A percentile compares a stretch with the other conserved stretches of the same genome.
Evolutionary conservation across 1,139 yeast species (phyloP).

Genomic region (Suhomyces kunorum): DNA sequence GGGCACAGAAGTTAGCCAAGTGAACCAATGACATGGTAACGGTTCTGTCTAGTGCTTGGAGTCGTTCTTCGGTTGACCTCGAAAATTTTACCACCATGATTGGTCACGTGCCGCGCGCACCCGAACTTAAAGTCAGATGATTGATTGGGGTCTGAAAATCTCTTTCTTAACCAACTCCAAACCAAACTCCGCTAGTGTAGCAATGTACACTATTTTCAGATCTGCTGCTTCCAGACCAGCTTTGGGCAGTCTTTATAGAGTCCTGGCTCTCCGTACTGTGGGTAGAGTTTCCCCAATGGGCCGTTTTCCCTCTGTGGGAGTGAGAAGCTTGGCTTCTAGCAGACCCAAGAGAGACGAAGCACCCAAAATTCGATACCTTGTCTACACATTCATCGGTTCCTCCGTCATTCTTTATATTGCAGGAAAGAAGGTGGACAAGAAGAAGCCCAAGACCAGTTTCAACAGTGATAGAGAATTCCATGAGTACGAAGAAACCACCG

Average conservation of each 20-base stretch:
- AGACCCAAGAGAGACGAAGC: conserved; percentile 20
- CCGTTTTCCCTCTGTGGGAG: not conserved
- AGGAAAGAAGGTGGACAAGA: conserved; percentile 52
- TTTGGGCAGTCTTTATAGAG: not conserved
- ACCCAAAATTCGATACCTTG: conserved; percentile 51
- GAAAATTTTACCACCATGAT: conserved; percentile 10
- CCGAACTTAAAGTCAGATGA: not conserved
- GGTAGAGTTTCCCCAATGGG: not conserved
- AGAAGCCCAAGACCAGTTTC: conserved; percentile 47
- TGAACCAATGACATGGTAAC: conserved; percentile 75
- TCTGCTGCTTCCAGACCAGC: conserved; percentile 1
- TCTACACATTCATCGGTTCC: conserved; percentile 52
- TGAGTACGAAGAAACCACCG: conserved; percentile 49
- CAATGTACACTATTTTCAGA: conserved; percentile 5
- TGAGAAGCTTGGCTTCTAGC: not conserved
- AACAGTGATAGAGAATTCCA: conserved; percentile 62
- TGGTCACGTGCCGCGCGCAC: conserved; percentile 9
- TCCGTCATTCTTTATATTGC: conserved; percentile 55
- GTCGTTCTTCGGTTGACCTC: not conserved
- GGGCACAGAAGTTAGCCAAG: conserved; percentile 84
- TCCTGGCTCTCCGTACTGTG: not conserved
- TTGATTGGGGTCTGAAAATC: conserved; percentile 7
- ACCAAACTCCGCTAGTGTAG: not conserved
- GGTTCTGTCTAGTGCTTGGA: not conserved
- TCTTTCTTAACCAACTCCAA: not conserved